Conservation (phyloP, 1,139 yeast species). For the Eremothecium cymbalariae region DNA sequence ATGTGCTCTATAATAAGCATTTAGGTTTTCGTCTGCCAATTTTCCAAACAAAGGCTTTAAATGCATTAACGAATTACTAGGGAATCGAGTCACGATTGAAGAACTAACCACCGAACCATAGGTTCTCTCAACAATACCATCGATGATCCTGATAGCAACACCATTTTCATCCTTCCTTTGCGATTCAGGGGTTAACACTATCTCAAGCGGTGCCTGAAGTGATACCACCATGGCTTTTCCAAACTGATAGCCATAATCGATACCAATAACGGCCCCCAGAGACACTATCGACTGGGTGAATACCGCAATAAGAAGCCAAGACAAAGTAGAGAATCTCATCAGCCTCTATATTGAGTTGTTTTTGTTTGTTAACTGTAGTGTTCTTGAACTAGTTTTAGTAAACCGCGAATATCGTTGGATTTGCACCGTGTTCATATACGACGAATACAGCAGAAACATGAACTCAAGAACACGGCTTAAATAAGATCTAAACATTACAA, state of each 20-base stretch:
- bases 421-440: no score
- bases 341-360: no score
- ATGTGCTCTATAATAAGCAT: conserved; percentile 44
- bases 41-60: conserved; percentile 68
- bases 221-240: conserved; percentile 85
- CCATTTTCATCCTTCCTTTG: conserved; percentile 85
- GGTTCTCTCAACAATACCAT: conserved; percentile 48
- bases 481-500: no score
- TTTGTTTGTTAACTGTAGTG: no score
- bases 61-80: conserved; percentile 59
- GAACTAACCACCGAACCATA: conserved; percentile 75
- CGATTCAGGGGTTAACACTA: conserved; percentile 82
- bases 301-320: no score
- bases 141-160: conserved; percentile 48
- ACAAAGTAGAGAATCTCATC: no score
- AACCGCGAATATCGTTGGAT: no score
- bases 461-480: no score
- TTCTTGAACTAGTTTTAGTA: no score
- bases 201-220: conserved; percentile 82
- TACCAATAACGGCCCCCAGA: conserved; percentile 64
- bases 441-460: no score
- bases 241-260: conserved; percentile 85
- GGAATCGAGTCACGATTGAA: conserved; percentile 60
- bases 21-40: conserved; percentile 41
- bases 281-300: conserved; percentile 12